These are phyloP conservation scores for Parmelia sp. DNA, from an alignment of 495 filamentous ascomycete genomes.

Conservation along the genomic window DNA sequence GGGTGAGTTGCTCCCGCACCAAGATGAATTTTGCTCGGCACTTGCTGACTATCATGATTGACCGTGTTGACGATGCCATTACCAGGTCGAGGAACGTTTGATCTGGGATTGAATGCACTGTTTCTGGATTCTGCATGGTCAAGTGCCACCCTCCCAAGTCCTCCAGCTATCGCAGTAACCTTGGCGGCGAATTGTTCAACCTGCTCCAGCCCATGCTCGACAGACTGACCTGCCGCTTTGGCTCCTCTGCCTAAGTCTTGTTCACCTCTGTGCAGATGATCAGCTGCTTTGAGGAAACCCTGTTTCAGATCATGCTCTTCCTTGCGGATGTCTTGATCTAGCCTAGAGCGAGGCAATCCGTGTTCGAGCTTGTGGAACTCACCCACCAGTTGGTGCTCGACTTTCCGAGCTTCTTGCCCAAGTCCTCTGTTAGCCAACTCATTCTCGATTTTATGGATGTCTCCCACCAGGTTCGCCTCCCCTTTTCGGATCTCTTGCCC, in stretches of 20 bases:
- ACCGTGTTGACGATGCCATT: neutral
- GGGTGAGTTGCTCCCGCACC: neutral
- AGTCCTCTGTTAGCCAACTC: neutral
- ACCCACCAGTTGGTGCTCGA: neutral
- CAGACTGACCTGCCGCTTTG: neutral
- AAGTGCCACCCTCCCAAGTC: neutral
- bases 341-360: neutral
- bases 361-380: conserved; percentile 7
- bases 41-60: no score
- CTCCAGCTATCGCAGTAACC: conserved; percentile 4
- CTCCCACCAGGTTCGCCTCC: neutral
- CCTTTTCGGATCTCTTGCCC: neutral
- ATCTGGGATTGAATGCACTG: neutral
- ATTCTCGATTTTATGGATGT: conserved; percentile 1
- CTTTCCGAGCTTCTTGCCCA: conserved; percentile 1
- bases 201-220: neutral
- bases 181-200: neutral
- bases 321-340: neutral
- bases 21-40: neutral
- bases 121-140: conserved; percentile 1
- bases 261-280: conserved; percentile 1
- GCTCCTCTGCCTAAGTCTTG: conserved; percentile 6
- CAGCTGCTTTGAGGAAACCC: neutral
- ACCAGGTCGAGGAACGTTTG: neutral
- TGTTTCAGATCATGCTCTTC: neutral